Conservation (phyloP, 2,329 filamentous ascomycete species). For the Fusarium goolgardi region DNA sequence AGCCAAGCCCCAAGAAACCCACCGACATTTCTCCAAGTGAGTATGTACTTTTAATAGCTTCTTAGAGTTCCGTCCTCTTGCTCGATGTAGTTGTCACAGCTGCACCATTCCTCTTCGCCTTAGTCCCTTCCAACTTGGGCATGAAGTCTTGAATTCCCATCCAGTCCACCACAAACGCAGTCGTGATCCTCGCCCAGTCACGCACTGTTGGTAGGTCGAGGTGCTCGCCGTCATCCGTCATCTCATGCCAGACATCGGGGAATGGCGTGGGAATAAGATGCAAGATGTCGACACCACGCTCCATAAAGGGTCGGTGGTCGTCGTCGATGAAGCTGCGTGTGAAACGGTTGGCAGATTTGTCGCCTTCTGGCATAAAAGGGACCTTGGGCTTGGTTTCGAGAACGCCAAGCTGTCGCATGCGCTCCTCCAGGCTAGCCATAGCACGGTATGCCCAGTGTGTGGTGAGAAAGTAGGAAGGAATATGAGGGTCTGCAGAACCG, state of each 20-base stretch:
- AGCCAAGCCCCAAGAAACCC: slow-evolving; percentile 35
- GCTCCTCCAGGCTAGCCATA: slow-evolving; percentile 78
- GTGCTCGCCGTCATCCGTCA: slow-evolving; percentile 85
- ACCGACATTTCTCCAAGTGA: slow-evolving; percentile 33
- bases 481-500: slow-evolving; percentile 72
- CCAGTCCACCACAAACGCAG: slow-evolving; percentile 91
- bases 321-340: slow-evolving; percentile 72
- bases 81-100: slow-evolving; percentile 43
- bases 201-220: slow-evolving; percentile 81
- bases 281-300: slow-evolving; percentile 84
- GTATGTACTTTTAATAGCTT: slow-evolving; percentile 15
- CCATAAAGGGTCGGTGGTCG: slow-evolving; percentile 93
- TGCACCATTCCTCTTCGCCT: slow-evolving; percentile 45
- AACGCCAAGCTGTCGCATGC: slow-evolving; percentile 74
- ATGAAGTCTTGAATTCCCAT: slow-evolving; percentile 73
- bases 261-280: slow-evolving; percentile 91
- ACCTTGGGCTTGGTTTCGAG: slow-evolving; percentile 68
- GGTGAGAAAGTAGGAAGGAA: slow-evolving; percentile 88
- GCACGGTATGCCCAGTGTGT: slow-evolving; percentile 94
- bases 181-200: slow-evolving; percentile 88
- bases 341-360: slow-evolving; percentile 64
- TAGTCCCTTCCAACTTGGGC: slow-evolving; percentile 44
- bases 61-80: slow-evolving; percentile 52
- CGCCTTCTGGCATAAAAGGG: slow-evolving; percentile 73
- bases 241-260: slow-evolving; percentile 86